Evolutionary conservation across 83 land plant species (phyloP).

Genomic region (Picea abies): DNA sequence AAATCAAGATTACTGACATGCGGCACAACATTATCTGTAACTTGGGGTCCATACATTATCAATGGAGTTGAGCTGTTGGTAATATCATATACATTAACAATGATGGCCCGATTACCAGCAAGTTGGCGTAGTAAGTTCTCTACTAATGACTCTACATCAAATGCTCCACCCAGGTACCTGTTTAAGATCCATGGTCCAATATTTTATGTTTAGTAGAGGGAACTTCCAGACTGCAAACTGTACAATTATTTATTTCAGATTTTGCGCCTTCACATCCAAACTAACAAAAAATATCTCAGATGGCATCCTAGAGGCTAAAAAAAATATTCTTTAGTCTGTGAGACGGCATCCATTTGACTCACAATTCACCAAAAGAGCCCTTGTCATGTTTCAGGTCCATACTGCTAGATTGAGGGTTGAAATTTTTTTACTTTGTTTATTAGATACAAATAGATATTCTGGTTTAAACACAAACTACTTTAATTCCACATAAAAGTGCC

Average conservation of each 20-base stretch:
- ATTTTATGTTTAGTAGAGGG: slow-evolving; percentile 1
- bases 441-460: not conserved
- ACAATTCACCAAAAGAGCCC: not conserved
- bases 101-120: slow-evolving; percentile 76
- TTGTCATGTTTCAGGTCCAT: not conserved
- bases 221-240: not conserved
- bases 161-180: slow-evolving; percentile 96
- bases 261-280: slow-evolving; percentile 5
- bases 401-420: not conserved
- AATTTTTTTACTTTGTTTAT: not conserved
- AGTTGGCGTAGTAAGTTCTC: slow-evolving; percentile 88
- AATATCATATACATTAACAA: slow-evolving; percentile 91
- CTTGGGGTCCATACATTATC: slow-evolving; percentile 77
- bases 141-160: slow-evolving; percentile 94
- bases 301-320: not conserved
- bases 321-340: not conserved
- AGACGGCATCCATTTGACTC: no score
- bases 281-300: not conserved
- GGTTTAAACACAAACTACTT: not conserved
- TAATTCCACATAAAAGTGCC: not conserved
- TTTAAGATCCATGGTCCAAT: not conserved
- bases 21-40: slow-evolving; percentile 44
- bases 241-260: not conserved
- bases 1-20: slow-evolving; percentile 82
- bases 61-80: slow-evolving; percentile 76